Conservation (phyloP, 345 rosid species). For the Corchorus olitorius region DNA sequence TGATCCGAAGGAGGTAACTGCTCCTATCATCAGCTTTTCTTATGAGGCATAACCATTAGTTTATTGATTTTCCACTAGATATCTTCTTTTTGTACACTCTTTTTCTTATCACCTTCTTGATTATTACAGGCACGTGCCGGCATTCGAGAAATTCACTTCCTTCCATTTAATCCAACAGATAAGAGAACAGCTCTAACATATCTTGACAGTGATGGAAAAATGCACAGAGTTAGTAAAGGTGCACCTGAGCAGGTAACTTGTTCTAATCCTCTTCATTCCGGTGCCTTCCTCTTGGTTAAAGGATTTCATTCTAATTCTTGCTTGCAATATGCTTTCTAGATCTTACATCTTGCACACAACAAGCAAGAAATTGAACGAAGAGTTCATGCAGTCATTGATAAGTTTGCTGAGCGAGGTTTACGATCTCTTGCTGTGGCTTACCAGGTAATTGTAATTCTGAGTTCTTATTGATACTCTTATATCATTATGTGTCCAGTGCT, state of each 20-base stretch:
- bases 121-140: conserved; percentile 89
- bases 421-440: conserved; percentile 97
- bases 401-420: conserved; percentile 93
- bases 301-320: conserved; percentile 20
- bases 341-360: conserved; percentile 86
- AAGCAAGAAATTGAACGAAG: conserved; percentile 84
- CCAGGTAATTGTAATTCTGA: conserved; percentile 53
- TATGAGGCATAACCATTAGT: not conserved
- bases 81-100: not conserved
- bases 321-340: conserved; percentile 47
- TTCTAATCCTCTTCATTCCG: not conserved
- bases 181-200: conserved; percentile 96
- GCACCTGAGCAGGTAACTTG: conserved; percentile 94
- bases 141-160: conserved; percentile 89
- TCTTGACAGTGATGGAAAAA: conserved; percentile 69
- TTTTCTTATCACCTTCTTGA: conserved; percentile 3
- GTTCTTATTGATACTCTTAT: not conserved
- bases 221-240: conserved; percentile 99
- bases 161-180: conserved; percentile 97
- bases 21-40: not conserved
- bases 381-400: conserved; percentile 92
- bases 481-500: not conserved
- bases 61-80: not conserved
- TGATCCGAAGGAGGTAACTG: conserved; percentile 90
- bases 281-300: not conserved